Evolutionary conservation across 441 rosid genomes (phyloP).

Genomic region (Codiaeum variegatum): DNA sequence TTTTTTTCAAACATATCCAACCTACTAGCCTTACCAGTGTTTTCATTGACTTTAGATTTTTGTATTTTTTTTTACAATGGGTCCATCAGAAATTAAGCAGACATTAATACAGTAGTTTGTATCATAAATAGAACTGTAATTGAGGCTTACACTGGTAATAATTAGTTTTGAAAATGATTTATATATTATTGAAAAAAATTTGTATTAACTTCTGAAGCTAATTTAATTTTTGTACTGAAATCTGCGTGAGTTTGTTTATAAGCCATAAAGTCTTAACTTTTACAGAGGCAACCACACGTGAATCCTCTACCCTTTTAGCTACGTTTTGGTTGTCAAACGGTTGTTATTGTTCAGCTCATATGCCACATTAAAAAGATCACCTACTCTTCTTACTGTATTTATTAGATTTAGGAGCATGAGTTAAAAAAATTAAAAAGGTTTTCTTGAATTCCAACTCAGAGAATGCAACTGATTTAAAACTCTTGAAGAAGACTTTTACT

Average conservation of each 20-base stretch:
- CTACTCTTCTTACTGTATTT: neutral
- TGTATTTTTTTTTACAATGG: neutral
- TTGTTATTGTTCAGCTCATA: neutral
- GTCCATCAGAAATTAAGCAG: neutral
- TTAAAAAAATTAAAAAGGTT: too few species aligned
- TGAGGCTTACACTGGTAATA: too few species aligned
- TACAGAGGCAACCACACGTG: neutral
- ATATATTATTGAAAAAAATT: too few species aligned
- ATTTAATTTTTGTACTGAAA: neutral
- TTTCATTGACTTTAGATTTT: neutral
- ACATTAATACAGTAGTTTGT: neutral
- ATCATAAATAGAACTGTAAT: too few species aligned
- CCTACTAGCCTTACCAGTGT: neutral
- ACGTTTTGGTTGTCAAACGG: neutral
- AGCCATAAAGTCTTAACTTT: neutral
- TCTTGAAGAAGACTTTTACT: too few species aligned
- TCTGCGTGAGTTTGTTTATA: neutral
- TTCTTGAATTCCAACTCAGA: too few species aligned
- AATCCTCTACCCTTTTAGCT: neutral
- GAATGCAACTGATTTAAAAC: too few species aligned
- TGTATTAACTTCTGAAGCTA: neutral
- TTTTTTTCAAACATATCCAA: too few species aligned
- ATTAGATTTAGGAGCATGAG: slow-evolving; percentile 23
- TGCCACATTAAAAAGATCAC: slow-evolving; percentile 1
- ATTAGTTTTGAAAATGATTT: too few species aligned